Evolutionary conservation across 2,329 filamentous ascomycete genomes (phyloP), one percentile per base, ranked within the genome.

Genomic region (Nigrospora sphaerica): DNA sequence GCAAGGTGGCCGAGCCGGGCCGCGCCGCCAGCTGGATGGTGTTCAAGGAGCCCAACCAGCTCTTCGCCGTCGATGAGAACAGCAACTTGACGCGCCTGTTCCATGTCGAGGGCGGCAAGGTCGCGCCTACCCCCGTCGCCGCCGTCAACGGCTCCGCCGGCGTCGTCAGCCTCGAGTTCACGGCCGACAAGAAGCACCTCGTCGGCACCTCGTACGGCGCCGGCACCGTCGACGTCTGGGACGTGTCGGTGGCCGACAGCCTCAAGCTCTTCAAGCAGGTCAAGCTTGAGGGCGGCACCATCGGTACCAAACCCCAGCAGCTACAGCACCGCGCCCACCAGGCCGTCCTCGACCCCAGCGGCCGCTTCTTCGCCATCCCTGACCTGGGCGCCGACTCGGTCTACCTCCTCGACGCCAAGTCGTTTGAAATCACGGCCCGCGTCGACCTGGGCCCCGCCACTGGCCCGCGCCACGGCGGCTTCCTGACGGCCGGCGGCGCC

Each of bases 391-490:
- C 67, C 32, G 72, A 78, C 60, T 57, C 60, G n/a, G 53, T 78
- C 32, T 52, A 73, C 33, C 53, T 77, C 45, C 58, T 77, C 33
- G 70, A 76, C 62, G 60, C 65, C 46, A 53, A 63, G 50, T 56
- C 58, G 14, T 75, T 62, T 54, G 56, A 60, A 7, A 54, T 75
- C 37, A 59, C 58, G 32, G 65, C 59, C 54, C 58, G 54, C 37
- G 56, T 67, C 35, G 40, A 52, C 6, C 59, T 71, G 46, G 61
- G 64, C 12, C 54, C 62, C 12, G 71, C 69, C 47, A 68, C 67
- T 35, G 74, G 74, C 1, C 75, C 75, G 4, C 73, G 75, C 16
- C 75, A 78, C 54, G 74, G 71, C 42, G 65, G 65, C 52, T 77
- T 75, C 61, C 68, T 69, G 57, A 65, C 64, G 2, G 45, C 53